Base-by-base conservation (phyloP, 192 early-diverging fungal genomes). In the Pilobolus umbonatus region DNA sequence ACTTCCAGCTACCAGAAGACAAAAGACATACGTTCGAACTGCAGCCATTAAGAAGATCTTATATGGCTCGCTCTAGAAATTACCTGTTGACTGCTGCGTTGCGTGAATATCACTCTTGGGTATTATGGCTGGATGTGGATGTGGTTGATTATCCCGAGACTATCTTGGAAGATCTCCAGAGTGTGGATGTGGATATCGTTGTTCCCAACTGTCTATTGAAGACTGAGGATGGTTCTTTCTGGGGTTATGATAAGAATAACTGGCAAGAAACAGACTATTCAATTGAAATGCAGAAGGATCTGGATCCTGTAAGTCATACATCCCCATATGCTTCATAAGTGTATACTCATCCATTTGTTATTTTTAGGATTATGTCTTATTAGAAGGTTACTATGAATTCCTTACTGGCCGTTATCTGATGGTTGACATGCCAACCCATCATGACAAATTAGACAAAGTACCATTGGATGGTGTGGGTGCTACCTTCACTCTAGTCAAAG, bases 381-480 rank as follows among this genome's bases (percentile, higher is more conserved):
- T 68, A 9, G 67, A 68, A 58, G 67, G 67, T 14, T 71, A 71
- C 26, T 65, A 57, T 44, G 69, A 71, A 44, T 65, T 71, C 44
- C 29, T 65, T 10, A 71, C 69, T 3, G 45, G 45, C 45, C 63
- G 69, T 25, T 48, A 55, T 32, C 47, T 67, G n/a, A 57, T 72
- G 46, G 60, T 66, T 14, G 70, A 72, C 39, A 67, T 72, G 54
- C 59, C 64, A 34, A 67, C 63, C 7, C 63, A 67, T 44, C 31
- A 38, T 56, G 64, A 51, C 15, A 48, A 54, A 26, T 47, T 67
- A 1, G 34, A 57, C 4, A 67, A 76, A 22, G 76, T 84, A 12
- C 80, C 74, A 21, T 65, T 84, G 5, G 82, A 84, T 57, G 82
- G 82, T 55, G 80, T 84, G 14, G 81, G 81, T 4, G 78, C 77